These are phyloP conservation scores for Pseudotsuga menziesii DNA, from an alignment of 75 land plant species.

Conservation along the genomic window DNA sequence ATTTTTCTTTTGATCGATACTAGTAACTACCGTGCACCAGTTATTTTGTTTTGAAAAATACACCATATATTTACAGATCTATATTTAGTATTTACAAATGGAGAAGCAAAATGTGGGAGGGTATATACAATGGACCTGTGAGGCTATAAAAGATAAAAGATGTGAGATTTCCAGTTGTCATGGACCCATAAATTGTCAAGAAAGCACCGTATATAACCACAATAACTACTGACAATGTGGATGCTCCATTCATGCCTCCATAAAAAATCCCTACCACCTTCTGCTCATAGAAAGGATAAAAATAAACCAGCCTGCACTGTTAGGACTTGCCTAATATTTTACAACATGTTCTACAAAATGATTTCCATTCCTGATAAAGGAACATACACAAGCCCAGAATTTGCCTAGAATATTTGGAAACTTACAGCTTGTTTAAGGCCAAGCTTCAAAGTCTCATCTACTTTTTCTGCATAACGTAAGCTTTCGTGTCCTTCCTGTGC, in stretches of 20 bases:
- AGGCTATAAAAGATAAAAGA: constrained; percentile 97
- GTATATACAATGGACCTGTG: constrained; percentile 41
- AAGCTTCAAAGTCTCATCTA: constrained; percentile 78
- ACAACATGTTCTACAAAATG: background rate
- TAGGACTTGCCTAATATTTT: background rate
- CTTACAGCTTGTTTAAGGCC: constrained; percentile 92
- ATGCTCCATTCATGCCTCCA: constrained; percentile 91
- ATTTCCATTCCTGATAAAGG: background rate
- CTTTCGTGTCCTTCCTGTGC: constrained; percentile 84
- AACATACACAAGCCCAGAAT: background rate
- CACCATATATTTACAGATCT: background rate
- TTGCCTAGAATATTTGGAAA: constrained; percentile 8
- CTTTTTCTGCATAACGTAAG: constrained; percentile 77
- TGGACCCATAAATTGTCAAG: constrained; percentile 69
- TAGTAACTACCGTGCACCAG: background rate
- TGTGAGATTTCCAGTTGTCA: constrained; percentile 91
- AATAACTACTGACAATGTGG: constrained; percentile 78
- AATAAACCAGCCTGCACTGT: background rate
- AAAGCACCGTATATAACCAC: constrained; percentile 97
- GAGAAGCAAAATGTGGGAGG: too few relatives aligned
- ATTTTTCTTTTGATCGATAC: background rate
- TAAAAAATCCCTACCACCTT: constrained; percentile 73
- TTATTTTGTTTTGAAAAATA: too few relatives aligned
- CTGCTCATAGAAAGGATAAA: constrained; percentile 34
- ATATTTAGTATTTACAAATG: too few relatives aligned